Conservation (phyloP, 371 early-diverging fungal genomes). For the Rhizopus sp. region DNA sequence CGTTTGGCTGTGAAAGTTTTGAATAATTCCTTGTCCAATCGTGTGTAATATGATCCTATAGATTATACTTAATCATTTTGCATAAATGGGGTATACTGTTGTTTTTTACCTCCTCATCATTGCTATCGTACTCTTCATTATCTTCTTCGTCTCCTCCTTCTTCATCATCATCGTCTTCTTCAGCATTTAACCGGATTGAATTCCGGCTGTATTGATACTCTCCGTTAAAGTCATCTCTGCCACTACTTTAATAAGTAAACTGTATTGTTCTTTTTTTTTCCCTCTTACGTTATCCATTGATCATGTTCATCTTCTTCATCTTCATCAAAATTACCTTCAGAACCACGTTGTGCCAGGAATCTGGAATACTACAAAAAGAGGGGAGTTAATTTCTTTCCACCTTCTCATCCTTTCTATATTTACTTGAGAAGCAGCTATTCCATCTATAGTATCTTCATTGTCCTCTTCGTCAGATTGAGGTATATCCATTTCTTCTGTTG, state of each 20-base stretch:
- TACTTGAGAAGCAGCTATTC: constrained; percentile 28
- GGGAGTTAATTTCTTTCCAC: background rate
- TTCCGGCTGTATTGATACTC: constrained; percentile 18
- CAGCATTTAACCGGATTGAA: constrained; percentile 1
- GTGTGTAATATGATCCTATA: constrained; percentile 19
- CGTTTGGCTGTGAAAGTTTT: constrained; percentile 44
- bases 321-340: constrained; percentile 31
- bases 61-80: background rate
- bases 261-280: background rate
- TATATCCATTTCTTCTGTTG: constrained; percentile 48
- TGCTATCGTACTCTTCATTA: constrained; percentile 18
- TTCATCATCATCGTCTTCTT: constrained; percentile 9
- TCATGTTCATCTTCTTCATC: constrained; percentile 38
- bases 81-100: background rate
- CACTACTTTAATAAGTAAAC: constrained; percentile 12
- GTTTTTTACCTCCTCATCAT: constrained; percentile 25
- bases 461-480: constrained; percentile 33
- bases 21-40: constrained; percentile 40
- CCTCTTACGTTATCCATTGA: constrained; percentile 28
- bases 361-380: constrained; percentile 23
- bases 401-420: background rate
- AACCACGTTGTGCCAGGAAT: constrained; percentile 29
- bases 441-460: constrained; percentile 27
- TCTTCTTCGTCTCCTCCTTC: constrained; percentile 15
- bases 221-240: constrained; percentile 28